phyloP scores from a whole-genome alignment of 306 rosid species.

The Sicyos baderoa region DNA sequence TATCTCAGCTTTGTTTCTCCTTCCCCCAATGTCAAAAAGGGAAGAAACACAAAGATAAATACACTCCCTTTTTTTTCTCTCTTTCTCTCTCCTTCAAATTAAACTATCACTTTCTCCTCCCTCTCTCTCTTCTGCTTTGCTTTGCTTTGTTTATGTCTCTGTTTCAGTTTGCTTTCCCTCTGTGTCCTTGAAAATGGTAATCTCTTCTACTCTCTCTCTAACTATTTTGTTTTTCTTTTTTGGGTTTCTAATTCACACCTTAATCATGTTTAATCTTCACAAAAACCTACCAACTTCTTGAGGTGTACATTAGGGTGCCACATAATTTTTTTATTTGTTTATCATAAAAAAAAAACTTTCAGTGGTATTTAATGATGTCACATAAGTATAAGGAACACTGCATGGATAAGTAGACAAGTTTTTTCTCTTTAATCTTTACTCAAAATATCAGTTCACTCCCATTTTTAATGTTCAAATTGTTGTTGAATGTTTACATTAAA shows the following conservation, averaged over 20 bases:
- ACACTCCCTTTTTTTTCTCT: not conserved
- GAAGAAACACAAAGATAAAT: not conserved
- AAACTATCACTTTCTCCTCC: slow-evolving; percentile 4
- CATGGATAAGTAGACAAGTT: too few relatives aligned
- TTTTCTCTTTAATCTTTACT: too few relatives aligned
- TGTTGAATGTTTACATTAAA: too few relatives aligned
- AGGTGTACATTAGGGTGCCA: too few relatives aligned
- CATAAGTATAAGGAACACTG: too few relatives aligned
- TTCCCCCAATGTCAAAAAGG: not conserved
- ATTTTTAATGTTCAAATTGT: too few relatives aligned
- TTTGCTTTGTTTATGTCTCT: slow-evolving; percentile 19
- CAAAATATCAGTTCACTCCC: too few relatives aligned
- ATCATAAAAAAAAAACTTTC: too few relatives aligned
- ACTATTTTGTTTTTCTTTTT: not conserved
- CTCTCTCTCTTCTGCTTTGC: slow-evolving; percentile 12
- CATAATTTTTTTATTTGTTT: too few relatives aligned
- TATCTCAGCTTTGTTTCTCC: not conserved
- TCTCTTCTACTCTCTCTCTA: slow-evolving; percentile 18
- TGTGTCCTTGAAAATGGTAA: slow-evolving; percentile 24
- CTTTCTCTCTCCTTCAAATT: not conserved
- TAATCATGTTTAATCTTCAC: slow-evolving; percentile 21
- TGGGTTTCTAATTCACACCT: not conserved
- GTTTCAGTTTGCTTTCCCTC: slow-evolving; percentile 12
- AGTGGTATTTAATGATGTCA: too few relatives aligned
- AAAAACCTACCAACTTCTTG: too few relatives aligned